Percentiles rank a stretch among this genome's conserved stretches.
Evolutionary conservation across 306 rosid species (phyloP).

Genomic region (Vigna hirtella): DNA sequence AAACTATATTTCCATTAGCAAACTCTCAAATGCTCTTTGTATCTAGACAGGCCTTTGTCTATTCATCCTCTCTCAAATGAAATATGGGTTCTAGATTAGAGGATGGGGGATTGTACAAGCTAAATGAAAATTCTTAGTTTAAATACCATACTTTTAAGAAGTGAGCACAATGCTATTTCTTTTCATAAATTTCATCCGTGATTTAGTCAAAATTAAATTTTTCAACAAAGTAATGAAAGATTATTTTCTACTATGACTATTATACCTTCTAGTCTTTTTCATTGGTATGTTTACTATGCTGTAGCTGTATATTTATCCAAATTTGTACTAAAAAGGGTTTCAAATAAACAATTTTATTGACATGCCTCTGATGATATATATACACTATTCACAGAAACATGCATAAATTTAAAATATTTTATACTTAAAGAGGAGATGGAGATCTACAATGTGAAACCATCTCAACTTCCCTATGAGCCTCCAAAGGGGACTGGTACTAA

Average conservation of each 20-base stretch:
- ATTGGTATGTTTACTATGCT: neutral
- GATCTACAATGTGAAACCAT: neutral
- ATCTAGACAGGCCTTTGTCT: too few species aligned
- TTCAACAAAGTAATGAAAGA: neutral
- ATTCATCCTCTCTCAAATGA: slow-evolving; percentile 10
- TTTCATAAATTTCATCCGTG: neutral
- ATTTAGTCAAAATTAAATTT: neutral
- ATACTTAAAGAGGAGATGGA: slow-evolving; percentile 16
- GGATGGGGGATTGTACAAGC: neutral
- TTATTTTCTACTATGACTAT: neutral
- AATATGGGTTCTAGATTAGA: slow-evolving; percentile 14
- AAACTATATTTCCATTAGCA: too few species aligned
- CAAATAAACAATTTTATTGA: neutral
- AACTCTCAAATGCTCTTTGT: too few species aligned
- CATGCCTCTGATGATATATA: neutral
- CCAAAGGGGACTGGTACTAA: neutral
- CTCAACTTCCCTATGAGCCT: neutral
- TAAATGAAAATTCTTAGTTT: neutral
- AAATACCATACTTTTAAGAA: neutral
- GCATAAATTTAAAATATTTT: slow-evolving; percentile 19
- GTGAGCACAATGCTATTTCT: neutral
- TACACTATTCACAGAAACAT: neutral
- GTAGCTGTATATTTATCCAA: neutral
- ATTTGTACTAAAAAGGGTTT: neutral
- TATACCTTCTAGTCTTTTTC: neutral